Conservation (phyloP, 2,329 filamentous ascomycete genomes). For the Sordariomycetes sp. region DNA sequence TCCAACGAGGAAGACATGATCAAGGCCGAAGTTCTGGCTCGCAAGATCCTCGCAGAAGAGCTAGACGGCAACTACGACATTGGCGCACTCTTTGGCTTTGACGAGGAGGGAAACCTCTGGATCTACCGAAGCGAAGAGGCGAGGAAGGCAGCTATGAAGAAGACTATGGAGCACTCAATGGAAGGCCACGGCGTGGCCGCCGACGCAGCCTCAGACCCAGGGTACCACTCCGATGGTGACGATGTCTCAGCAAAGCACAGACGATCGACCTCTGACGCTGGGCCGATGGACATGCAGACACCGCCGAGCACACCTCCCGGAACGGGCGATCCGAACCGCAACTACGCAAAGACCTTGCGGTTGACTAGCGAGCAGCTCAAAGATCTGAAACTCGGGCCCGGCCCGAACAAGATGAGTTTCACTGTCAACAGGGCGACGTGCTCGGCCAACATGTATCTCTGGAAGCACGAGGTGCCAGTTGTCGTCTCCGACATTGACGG, state of each 20-base stretch:
- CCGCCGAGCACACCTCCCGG: conserved; percentile 63
- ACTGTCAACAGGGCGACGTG: conserved; percentile 94
- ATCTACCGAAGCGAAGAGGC: conserved; percentile 98
- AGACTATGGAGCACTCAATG: conserved; percentile 42
- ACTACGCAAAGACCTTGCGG: conserved; percentile 93
- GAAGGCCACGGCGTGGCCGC: conserved; percentile 45
- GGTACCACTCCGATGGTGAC: conserved; percentile 87
- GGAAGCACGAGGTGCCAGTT: conserved; percentile 84
- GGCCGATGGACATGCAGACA: conserved; percentile 45
- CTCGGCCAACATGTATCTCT: conserved; percentile 85
- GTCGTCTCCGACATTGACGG: conserved; percentile 98
- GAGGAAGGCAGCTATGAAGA: conserved; percentile 76
- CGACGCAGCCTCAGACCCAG: conserved; percentile 87
- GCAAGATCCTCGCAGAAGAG: conserved; percentile 87
- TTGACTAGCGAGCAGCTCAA: conserved; percentile 94
- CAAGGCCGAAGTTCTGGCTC: conserved; percentile 83
- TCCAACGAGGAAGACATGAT: conserved; percentile 87
- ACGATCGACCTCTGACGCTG: conserved; percentile 58
- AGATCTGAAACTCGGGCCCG: conserved; percentile 68
- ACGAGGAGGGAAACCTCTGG: conserved; percentile 96
- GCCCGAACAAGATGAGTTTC: conserved; percentile 92
- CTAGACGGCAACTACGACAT: conserved; percentile 94
- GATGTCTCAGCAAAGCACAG: conserved; percentile 48
- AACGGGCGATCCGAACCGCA: conserved; percentile 63
- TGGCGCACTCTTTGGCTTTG: conserved; percentile 86